Conservation (phyloP, 805 yeast genomes). For the Yamadazyma scolyti region DNA sequence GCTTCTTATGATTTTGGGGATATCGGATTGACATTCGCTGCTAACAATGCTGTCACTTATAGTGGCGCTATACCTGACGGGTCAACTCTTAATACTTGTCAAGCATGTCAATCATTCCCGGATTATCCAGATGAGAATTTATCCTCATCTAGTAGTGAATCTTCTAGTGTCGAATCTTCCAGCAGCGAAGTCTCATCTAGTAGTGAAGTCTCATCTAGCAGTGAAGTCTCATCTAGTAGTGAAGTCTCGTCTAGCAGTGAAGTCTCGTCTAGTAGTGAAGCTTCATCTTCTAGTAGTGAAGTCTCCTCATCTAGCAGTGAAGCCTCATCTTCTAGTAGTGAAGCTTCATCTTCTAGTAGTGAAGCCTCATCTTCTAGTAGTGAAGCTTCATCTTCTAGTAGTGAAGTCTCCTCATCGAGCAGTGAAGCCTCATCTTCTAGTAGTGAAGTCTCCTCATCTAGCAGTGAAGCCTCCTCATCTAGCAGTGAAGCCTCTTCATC, state of each 20-base stretch:
- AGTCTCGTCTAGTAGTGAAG: conserved; percentile 5
- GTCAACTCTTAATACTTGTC: conserved; percentile 12
- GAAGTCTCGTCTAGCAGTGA: conserved; percentile 1
- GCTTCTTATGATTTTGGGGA: conserved; percentile 9
- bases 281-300: conserved; percentile 3
- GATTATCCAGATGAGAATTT: conserved; percentile 11
- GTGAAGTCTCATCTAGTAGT: conserved; percentile 2
- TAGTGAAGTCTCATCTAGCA: conserved; percentile 2
- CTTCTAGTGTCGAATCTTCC: conserved; percentile 2
- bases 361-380: conserved; percentile 4
- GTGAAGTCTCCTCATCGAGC: conserved; percentile 4
- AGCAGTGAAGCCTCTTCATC: conserved; percentile 5
- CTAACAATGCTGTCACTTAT: conserved; percentile 10
- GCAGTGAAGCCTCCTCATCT: conserved; percentile 1
- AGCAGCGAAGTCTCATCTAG: conserved; percentile 1
- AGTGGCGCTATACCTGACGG: conserved; percentile 12
- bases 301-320: conserved; percentile 1
- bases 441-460: conserved; percentile 1
- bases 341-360: conserved; percentile 1
- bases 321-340: conserved; percentile 2
- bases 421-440: conserved; percentile 1
- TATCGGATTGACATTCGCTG: conserved; percentile 8
- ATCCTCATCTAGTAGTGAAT: conserved; percentile 4
- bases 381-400: background rate
- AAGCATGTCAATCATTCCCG: conserved; percentile 12